Evolutionary conservation across 257 asterid species (phyloP).

Genomic region (Knoxia roxburghii): DNA sequence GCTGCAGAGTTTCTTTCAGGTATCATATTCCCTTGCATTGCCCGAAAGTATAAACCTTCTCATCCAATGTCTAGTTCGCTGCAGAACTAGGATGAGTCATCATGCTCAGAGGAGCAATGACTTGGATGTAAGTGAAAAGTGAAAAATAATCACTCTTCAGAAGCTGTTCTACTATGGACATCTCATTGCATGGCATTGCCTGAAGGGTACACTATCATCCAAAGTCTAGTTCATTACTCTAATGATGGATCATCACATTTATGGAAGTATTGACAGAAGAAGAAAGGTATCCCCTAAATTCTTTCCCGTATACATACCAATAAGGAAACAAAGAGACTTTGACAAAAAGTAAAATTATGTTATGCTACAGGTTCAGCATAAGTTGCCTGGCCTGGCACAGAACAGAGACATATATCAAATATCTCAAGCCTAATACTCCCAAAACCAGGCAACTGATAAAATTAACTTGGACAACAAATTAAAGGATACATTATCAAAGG

Average conservation of each 20-base stretch:
- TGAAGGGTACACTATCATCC: not conserved
- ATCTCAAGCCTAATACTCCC: not conserved
- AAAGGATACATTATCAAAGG: not conserved
- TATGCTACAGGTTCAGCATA: not conserved
- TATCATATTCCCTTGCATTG: not conserved
- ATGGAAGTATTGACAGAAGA: not conserved
- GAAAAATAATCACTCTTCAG: not conserved
- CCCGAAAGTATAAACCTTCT: not conserved
- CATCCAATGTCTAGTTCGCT: not conserved
- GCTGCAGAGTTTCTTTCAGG: not conserved
- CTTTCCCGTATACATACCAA: not conserved
- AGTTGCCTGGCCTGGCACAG: not conserved
- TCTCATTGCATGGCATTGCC: not conserved
- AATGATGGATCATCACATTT: not conserved
- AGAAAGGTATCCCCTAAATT: not conserved
- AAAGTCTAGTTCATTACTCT: not conserved
- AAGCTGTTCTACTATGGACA: not conserved
- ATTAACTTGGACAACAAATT: not conserved
- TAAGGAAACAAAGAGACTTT: not conserved
- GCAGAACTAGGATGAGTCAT: not conserved
- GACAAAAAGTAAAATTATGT: not conserved
- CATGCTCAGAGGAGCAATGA: not conserved
- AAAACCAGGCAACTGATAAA: not conserved
- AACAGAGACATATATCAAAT: not conserved
- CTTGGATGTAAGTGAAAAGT: not conserved